These are phyloP conservation scores for Penicillium sp. DNA, from an alignment of 2,329 filamentous ascomycete genomes.

Conservation along the genomic window DNA sequence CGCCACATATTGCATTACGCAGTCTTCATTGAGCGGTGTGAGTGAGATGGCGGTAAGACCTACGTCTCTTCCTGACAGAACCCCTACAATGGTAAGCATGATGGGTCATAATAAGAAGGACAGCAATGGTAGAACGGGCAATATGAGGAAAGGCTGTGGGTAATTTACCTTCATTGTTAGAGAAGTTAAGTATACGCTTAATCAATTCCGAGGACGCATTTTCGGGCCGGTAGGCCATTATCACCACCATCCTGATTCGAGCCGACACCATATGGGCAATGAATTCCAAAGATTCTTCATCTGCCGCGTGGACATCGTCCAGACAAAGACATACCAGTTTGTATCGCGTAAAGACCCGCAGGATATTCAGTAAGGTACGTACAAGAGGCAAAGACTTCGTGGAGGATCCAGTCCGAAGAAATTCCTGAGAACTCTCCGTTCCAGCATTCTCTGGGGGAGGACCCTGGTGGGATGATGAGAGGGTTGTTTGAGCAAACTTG, in stretches of 20 bases:
- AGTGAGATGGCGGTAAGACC: not conserved
- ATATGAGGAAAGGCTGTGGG: not conserved
- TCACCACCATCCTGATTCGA: not conserved
- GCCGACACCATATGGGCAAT: not conserved
- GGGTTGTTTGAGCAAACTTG: not conserved
- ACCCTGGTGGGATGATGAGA: not conserved
- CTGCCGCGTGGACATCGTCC: not conserved
- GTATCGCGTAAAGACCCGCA: slow-evolving; percentile 1
- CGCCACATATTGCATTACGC: slow-evolving; percentile 1
- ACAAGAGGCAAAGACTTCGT: slow-evolving; percentile 2
- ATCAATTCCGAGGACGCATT: not conserved
- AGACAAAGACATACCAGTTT: slow-evolving; percentile 1
- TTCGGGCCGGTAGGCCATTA: not conserved
- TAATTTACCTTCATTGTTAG: not conserved
- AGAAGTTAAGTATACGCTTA: not conserved
- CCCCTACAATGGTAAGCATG: not conserved
- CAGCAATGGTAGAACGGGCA: not conserved
- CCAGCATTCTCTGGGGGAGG: not conserved
- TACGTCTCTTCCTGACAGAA: not conserved
- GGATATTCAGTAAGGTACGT: not conserved
- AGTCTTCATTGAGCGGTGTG: not conserved
- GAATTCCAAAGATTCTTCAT: slow-evolving; percentile 2
- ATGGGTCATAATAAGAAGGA: not conserved
- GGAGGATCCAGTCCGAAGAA: slow-evolving; percentile 1
- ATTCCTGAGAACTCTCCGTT: slow-evolving; percentile 1